Conservation (phyloP, 129 eudicot species). For the Flaveria trinervia region DNA sequence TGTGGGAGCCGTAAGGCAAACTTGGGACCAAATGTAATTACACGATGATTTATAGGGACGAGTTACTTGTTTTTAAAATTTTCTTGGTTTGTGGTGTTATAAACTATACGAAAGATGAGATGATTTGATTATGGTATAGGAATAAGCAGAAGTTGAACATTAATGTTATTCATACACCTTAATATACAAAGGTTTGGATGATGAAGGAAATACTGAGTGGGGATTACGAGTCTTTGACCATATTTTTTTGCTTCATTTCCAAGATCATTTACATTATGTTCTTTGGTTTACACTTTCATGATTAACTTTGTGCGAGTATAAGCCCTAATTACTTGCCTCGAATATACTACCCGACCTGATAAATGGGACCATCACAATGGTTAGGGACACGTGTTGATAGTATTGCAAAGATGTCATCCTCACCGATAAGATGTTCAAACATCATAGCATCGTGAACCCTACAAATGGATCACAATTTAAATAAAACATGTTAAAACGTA, state of each 20-base stretch:
- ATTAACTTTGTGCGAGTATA: no score
- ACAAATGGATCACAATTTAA: no score
- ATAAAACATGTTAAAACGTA: no score
- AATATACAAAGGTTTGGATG: conserved; percentile 23
- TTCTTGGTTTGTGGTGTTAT: conserved; percentile 22
- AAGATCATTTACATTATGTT: neutral
- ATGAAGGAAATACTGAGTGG: neutral
- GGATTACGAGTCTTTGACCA: neutral
- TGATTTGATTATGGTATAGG: conserved; percentile 26
- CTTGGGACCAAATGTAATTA: conserved; percentile 42
- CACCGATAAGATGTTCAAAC: no score
- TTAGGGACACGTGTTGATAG: no score
- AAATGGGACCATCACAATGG: no score
- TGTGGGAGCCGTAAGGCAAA: conserved; percentile 40
- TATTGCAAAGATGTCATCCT: no score
- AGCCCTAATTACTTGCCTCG: no score
- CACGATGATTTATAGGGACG: conserved; percentile 35
- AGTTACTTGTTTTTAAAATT: conserved; percentile 13
- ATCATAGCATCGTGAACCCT: no score
- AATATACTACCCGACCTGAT: no score
- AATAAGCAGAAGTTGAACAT: conserved; percentile 35
- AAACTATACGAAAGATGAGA: conserved; percentile 28
- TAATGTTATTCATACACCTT: conserved; percentile 16
- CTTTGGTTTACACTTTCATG: no score
- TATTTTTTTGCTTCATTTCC: neutral